Evolutionary conservation across 2,329 filamentous ascomycete species (phyloP).

Genomic region (Nothophaeocryptopus gaeumannii): DNA sequence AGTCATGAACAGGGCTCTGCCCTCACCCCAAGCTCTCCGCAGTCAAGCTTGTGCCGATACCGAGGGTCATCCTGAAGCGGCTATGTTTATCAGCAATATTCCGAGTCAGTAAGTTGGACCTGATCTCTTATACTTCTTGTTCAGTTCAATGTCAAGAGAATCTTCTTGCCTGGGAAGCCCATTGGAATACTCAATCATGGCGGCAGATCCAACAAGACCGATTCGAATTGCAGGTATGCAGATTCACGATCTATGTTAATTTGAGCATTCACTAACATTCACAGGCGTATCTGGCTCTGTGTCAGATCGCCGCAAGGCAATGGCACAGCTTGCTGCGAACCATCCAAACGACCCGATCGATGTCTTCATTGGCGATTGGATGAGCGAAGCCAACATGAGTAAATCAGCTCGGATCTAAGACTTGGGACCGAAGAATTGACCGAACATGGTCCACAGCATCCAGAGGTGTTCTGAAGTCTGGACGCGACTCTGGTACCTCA

Average conservation of each 20-base stretch:
- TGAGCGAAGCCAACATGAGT: slow-evolving; percentile 37
- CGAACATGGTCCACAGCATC: slow-evolving; percentile 29
- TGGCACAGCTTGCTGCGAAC: slow-evolving; percentile 32
- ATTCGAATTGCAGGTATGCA: slow-evolving; percentile 32
- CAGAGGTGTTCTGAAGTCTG: slow-evolving; percentile 49
- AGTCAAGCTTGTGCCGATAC: no score
- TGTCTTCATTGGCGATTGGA: slow-evolving; percentile 55
- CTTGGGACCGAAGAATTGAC: slow-evolving; percentile 21
- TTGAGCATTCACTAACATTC: slow-evolving; percentile 1
- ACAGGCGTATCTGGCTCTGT: slow-evolving; percentile 38
- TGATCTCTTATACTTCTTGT: neutral
- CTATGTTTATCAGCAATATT: no score
- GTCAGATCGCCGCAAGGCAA: slow-evolving; percentile 39
- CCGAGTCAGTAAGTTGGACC: no score
- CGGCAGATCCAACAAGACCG: slow-evolving; percentile 24
- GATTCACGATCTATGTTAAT: neutral
- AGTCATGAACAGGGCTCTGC: no score
- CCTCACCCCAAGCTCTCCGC: no score
- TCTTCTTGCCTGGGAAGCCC: slow-evolving; percentile 19
- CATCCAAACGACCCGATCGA: slow-evolving; percentile 44
- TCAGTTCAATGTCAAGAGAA: slow-evolving; percentile 10
- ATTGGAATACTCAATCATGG: slow-evolving; percentile 21
- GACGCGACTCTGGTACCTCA: slow-evolving; percentile 19
- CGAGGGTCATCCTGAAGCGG: no score
- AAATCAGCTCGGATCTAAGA: neutral